phyloP scores from a whole-genome alignment of 768 basidiomycete genomes.

The Thelephora aurantiotincta region DNA sequence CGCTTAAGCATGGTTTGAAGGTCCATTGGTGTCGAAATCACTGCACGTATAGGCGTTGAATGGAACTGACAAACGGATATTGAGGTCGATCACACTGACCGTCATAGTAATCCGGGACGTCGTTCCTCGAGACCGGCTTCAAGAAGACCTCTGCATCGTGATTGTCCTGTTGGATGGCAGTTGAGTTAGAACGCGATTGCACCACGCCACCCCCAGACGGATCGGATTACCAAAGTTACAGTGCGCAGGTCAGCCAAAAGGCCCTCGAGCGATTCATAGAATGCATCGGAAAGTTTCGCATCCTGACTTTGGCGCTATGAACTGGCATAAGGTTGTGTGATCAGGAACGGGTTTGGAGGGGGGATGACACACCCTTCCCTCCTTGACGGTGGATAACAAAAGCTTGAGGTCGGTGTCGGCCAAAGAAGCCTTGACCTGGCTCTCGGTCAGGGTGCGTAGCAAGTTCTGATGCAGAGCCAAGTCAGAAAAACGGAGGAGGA shows the following conservation, averaged over 20 bases:
- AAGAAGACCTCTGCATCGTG: constrained; percentile 89
- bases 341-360: constrained; percentile 7
- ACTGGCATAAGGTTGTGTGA: constrained; percentile 9
- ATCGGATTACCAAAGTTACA: constrained; percentile 37
- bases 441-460: constrained; percentile 72
- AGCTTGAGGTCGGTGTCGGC: constrained; percentile 65
- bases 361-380: constrained; percentile 57
- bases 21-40: constrained; percentile 94
- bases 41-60: constrained; percentile 24
- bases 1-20: constrained; percentile 85
- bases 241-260: constrained; percentile 75
- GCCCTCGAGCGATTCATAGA: constrained; percentile 89
- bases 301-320: constrained; percentile 37
- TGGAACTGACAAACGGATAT: neutral
- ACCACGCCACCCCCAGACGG: neutral
- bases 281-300: constrained; percentile 68
- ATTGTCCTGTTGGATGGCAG: constrained; percentile 39
- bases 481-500: neutral
- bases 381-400: constrained; percentile 75
- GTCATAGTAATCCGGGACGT: constrained; percentile 90
- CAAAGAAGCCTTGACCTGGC: constrained; percentile 45
- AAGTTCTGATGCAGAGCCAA: constrained; percentile 47
- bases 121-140: constrained; percentile 80
- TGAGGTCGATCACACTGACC: constrained; percentile 29
- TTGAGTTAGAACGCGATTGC: constrained; percentile 7